A percentile compares a stretch with the other conserved stretches of the same genome.
Conservation (phyloP, 441 rosid species). For the Pelargonium cotyledonis region DNA sequence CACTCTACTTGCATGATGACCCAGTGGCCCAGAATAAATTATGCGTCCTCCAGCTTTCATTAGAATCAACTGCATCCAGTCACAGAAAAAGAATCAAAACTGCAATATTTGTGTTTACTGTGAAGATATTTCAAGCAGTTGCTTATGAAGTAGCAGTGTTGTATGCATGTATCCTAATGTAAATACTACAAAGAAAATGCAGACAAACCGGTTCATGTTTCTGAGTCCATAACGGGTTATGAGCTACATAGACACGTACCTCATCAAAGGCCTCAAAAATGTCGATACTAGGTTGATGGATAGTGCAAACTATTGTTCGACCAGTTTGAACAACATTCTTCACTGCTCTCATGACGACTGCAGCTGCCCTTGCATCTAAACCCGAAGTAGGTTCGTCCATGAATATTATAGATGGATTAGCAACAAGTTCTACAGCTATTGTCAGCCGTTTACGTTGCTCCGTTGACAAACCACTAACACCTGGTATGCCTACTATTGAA, state of each 20-base stretch:
- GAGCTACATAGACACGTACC: constrained; percentile 17
- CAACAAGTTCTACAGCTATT: constrained; percentile 61
- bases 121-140: too few relatives aligned
- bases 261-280: constrained; percentile 66
- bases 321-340: constrained; percentile 60
- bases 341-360: constrained; percentile 65
- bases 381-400: constrained; percentile 77
- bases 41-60: constrained; percentile 58
- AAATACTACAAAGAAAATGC: too few relatives aligned
- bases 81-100: not conserved
- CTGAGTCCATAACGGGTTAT: too few relatives aligned
- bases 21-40: constrained; percentile 47
- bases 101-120: not conserved
- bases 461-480: constrained; percentile 45
- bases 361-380: constrained; percentile 67
- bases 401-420: constrained; percentile 65
- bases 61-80: constrained; percentile 39
- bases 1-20: constrained; percentile 39
- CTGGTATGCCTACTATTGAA: constrained; percentile 46
- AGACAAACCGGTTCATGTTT: too few relatives aligned
- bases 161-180: too few relatives aligned
- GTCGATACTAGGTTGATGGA: constrained; percentile 66
- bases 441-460: constrained; percentile 64
- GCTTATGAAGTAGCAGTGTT: too few relatives aligned
- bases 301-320: constrained; percentile 64